Percentiles rank a stretch among this genome's conserved stretches.
Evolutionary conservation across 768 basidiomycete species (phyloP).

Genomic region (Kwoniella mangroviensis): DNA sequence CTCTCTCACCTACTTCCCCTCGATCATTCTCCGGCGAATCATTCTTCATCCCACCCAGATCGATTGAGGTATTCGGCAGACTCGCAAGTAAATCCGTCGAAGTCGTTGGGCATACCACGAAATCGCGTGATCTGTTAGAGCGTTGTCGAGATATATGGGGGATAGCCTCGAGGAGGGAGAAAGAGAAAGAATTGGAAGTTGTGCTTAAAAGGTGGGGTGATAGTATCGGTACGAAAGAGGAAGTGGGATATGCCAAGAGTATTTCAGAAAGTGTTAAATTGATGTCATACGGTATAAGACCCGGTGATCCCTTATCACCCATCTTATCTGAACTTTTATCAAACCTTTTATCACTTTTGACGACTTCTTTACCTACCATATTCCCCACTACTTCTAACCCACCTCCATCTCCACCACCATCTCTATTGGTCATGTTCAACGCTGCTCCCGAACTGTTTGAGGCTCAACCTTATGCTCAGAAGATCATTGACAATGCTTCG

Average conservation of each 20-base stretch:
- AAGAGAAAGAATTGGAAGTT: constrained; percentile 49
- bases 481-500: constrained; percentile 31
- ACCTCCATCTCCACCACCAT: constrained; percentile 39
- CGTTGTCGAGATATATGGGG: constrained; percentile 53
- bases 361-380: constrained; percentile 28
- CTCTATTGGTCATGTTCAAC: constrained; percentile 39
- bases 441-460: constrained; percentile 29
- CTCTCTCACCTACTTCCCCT: constrained; percentile 15
- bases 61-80: constrained; percentile 40
- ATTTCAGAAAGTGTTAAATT: constrained; percentile 43
- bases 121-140: constrained; percentile 42
- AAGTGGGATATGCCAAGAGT: constrained; percentile 29
- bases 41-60: constrained; percentile 43
- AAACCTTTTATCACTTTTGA: constrained; percentile 28
- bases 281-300: constrained; percentile 29
- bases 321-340: constrained; percentile 28
- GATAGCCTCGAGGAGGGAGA: constrained; percentile 35
- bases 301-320: constrained; percentile 29
- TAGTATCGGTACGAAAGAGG: constrained; percentile 33
- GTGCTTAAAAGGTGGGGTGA: constrained; percentile 42
- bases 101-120: constrained; percentile 22
- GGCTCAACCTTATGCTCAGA: constrained; percentile 15
- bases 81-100: constrained; percentile 26
- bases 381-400: constrained; percentile 39
- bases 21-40: constrained; percentile 1